Evolutionary conservation across 768 basidiomycete genomes (phyloP).

Genomic region (Boletus barrowsii): DNA sequence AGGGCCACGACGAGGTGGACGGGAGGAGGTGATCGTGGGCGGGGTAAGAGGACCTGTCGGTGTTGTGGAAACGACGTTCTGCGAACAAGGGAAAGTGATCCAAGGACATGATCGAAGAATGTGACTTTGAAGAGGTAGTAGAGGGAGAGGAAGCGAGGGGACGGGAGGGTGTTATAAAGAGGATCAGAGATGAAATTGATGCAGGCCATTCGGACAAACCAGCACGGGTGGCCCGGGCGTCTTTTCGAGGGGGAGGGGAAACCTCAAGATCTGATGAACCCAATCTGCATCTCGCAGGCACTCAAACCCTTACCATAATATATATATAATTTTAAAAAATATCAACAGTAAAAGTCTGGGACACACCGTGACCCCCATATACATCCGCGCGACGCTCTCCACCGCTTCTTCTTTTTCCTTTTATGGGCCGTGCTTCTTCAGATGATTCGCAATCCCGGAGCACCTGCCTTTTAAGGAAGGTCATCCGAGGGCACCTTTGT

Average conservation of each 20-base stretch:
- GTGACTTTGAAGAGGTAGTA: neutral
- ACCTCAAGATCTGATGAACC: constrained; percentile 18
- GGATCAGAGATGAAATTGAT: constrained; percentile 26
- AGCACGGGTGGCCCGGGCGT: neutral
- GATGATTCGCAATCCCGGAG: constrained; percentile 16
- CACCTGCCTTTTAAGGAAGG: constrained; percentile 1
- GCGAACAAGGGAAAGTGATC: constrained; percentile 33
- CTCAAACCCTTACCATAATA: neutral
- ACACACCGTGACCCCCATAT: constrained; percentile 7
- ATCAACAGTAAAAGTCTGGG: neutral
- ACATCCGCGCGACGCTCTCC: neutral
- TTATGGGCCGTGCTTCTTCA: constrained; percentile 14
- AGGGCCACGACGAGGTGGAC: constrained; percentile 25
- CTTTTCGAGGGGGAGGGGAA: neutral
- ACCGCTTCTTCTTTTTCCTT: constrained; percentile 10
- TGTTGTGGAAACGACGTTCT: constrained; percentile 31
- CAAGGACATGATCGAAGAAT: constrained; percentile 25
- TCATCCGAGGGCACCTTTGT: neutral
- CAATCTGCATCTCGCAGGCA: constrained; percentile 21
- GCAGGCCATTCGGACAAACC: constrained; percentile 13
- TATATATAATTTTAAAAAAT: neutral
- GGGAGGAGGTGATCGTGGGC: constrained; percentile 23
- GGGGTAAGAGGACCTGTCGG: constrained; percentile 23
- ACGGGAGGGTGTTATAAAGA: constrained; percentile 29
- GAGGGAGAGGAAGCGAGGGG: constrained; percentile 5